A percentile compares a stretch with the other conserved stretches of the same genome.
These are phyloP conservation scores for Myxozyma geophila DNA, from an alignment of 805 yeast genomes.

Conservation along the genomic window DNA sequence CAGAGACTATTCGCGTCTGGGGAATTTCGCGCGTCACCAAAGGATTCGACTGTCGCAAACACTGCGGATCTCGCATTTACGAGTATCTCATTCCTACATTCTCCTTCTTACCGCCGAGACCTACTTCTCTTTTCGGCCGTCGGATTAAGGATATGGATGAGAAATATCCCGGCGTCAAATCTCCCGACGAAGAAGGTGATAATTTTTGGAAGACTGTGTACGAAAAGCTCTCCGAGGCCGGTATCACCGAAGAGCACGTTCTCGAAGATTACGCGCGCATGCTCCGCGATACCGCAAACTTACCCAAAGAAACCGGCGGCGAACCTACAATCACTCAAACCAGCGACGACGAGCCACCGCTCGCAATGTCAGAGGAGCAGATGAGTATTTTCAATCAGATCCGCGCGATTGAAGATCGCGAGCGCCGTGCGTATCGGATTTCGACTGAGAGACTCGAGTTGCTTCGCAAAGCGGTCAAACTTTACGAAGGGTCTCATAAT, in stretches of 20 bases:
- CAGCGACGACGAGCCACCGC: constrained; percentile 1
- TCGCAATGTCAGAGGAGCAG: constrained; percentile 24
- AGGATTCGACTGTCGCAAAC: constrained; percentile 89
- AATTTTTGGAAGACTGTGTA: constrained; percentile 23
- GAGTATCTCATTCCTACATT: constrained; percentile 93
- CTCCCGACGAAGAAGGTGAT: constrained; percentile 27
- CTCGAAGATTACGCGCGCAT: constrained; percentile 36
- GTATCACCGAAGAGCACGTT: constrained; percentile 34
- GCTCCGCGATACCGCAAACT: constrained; percentile 5
- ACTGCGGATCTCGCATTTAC: constrained; percentile 94
- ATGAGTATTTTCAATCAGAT: constrained; percentile 49
- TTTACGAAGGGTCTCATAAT: constrained; percentile 85
- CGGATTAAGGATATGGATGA: constrained; percentile 10
- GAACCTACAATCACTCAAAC: background rate
- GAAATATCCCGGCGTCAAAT: constrained; percentile 17
- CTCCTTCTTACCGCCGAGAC: constrained; percentile 88
- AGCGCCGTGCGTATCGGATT: constrained; percentile 72
- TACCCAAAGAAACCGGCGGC: constrained; percentile 10
- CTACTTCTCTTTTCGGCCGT: constrained; percentile 62
- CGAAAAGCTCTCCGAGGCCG: constrained; percentile 15
- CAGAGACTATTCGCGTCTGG: constrained; percentile 90
- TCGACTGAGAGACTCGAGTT: constrained; percentile 62
- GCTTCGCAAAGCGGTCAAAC: constrained; percentile 69
- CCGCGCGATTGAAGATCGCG: constrained; percentile 65
- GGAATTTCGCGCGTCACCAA: constrained; percentile 87